Percentiles rank a stretch among this genome's conserved stretches.
These are phyloP conservation scores for Cunninghamia lanceolata DNA, from an alignment of 75 land plant species.

Conservation along the genomic window DNA sequence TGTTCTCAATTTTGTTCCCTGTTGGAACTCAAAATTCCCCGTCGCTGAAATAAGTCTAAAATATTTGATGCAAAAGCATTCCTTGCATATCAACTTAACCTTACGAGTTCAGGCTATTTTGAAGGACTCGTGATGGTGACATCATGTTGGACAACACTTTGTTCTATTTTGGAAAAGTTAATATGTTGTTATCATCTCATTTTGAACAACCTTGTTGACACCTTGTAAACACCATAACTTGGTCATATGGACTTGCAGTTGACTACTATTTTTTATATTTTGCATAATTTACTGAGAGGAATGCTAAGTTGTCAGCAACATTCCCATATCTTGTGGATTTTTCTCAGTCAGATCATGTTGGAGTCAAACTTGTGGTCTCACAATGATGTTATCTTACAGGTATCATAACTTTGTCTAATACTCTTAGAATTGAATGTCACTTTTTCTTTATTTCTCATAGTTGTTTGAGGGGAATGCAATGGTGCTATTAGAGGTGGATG, in stretches of 20 bases:
- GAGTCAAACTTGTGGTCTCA: not conserved
- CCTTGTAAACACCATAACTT: not conserved
- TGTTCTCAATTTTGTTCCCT: not conserved
- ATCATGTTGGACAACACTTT: not conserved
- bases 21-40: not conserved
- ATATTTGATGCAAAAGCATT: not conserved
- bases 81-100: not conserved
- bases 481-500: no score
- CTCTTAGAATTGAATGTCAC: not conserved
- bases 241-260: not conserved
- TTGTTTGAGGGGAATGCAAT: no score
- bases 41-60: not conserved
- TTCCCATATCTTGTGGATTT: not conserved
- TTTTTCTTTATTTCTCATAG: no score
- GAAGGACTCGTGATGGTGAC: not conserved
- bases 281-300: not conserved
- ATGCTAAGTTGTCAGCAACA: not conserved
- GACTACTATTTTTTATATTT: not conserved
- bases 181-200: not conserved
- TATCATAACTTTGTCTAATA: not conserved
- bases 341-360: not conserved
- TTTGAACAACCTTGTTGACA: not conserved
- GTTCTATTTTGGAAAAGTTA: not conserved
- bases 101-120: not conserved
- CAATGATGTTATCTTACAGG: not conserved